Percentiles rank a stretch among this genome's conserved stretches.
Evolutionary conservation across 148 eudicot genomes (phyloP).

Genomic region (Chenopodium album): DNA sequence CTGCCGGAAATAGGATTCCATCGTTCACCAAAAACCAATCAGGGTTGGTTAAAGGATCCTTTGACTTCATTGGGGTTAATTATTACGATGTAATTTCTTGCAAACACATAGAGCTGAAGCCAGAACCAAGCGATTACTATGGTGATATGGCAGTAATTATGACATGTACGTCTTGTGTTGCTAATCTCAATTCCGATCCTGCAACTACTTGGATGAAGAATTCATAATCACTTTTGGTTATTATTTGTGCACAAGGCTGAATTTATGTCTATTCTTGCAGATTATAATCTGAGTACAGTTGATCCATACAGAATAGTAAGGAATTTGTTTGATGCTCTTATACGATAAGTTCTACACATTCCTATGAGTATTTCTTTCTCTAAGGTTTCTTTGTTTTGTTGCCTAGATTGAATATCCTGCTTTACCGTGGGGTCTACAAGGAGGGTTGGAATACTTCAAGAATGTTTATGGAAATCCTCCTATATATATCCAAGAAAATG

Average conservation of each 20-base stretch:
- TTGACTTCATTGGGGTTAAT: slow-evolving; percentile 65
- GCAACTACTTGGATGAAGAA: background rate
- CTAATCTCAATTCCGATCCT: no score
- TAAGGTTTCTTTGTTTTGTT: no score
- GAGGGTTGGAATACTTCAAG: slow-evolving; percentile 42
- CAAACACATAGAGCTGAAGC: slow-evolving; percentile 39
- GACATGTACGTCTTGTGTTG: slow-evolving; percentile 33
- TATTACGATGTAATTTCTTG: slow-evolving; percentile 30
- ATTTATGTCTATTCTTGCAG: background rate
- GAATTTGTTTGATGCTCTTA: background rate
- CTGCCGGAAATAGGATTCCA: slow-evolving; percentile 51
- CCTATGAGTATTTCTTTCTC: background rate
- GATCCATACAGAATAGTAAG: background rate
- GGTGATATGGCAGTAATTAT: slow-evolving; percentile 40
- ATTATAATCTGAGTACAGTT: background rate
- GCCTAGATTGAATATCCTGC: background rate
- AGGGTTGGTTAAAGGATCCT: slow-evolving; percentile 50
- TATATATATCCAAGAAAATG: slow-evolving; percentile 49
- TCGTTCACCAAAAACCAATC: slow-evolving; percentile 47
- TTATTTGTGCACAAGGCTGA: background rate
- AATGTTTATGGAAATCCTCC: slow-evolving; percentile 46
- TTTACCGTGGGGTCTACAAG: slow-evolving; percentile 34
- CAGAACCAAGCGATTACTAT: slow-evolving; percentile 35
- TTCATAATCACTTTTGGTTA: background rate
- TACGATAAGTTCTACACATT: background rate